A percentile compares a stretch with the other conserved stretches of the same genome.
These are phyloP conservation scores for Alternaria novae-zelandiae DNA, from an alignment of 2,329 filamentous ascomycete species.

Conservation along the genomic window DNA sequence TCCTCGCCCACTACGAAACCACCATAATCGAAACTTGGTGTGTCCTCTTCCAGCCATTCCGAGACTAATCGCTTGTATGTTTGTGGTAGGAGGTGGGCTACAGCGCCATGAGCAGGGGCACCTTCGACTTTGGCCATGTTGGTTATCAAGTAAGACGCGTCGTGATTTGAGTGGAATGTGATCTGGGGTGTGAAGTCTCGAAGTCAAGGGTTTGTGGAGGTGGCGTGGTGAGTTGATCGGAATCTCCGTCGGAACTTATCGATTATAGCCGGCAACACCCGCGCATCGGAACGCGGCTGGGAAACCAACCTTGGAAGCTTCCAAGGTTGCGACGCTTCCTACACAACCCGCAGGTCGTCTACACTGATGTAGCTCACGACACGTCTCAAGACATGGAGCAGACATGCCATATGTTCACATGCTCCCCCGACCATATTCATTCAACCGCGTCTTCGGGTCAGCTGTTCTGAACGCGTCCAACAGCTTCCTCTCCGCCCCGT, in stretches of 20 bases:
- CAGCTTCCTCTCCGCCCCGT: neutral
- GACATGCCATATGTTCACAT: neutral
- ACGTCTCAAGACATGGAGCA: neutral
- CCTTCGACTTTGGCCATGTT: conserved; percentile 51
- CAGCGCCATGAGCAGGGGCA: conserved; percentile 63
- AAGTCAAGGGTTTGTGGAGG: neutral
- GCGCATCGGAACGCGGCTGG: conserved; percentile 9
- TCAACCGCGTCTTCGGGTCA: neutral
- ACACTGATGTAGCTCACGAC: neutral
- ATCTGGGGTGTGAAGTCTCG: neutral
- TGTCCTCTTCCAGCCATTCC: conserved; percentile 93
- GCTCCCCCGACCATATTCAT: neutral
- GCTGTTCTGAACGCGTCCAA: neutral
- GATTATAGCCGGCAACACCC: conserved; percentile 23
- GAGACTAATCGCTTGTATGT: conserved; percentile 83
- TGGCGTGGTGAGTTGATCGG: conserved; percentile 12
- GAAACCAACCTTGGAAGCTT: neutral
- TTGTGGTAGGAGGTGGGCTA: conserved; percentile 78
- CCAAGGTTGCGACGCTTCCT: neutral
- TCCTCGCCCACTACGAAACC: conserved; percentile 90
- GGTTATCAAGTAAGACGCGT: neutral
- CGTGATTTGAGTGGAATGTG: neutral
- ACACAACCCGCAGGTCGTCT: neutral
- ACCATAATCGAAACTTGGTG: conserved; percentile 94
- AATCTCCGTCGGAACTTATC: conserved; percentile 13